Conservation (phyloP, 1,139 yeast genomes). For the Yamadazyma atmosphaerica region DNA sequence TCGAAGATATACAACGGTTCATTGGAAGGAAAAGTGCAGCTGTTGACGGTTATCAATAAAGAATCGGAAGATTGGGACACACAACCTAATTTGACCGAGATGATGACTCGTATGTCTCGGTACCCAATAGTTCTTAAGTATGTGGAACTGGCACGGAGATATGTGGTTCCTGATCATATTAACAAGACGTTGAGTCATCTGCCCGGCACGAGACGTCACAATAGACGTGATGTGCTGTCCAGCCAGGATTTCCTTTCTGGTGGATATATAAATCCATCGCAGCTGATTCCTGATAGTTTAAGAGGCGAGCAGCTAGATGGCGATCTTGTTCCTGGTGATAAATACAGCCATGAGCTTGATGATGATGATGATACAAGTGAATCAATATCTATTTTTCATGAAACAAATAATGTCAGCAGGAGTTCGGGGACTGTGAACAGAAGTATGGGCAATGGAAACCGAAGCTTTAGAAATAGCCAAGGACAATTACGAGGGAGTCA, state of each 20-base stretch:
- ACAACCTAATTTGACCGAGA: neutral
- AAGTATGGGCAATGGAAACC: too few relatives aligned
- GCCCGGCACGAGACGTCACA: too few relatives aligned
- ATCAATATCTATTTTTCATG: too few relatives aligned
- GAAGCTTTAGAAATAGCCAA: too few relatives aligned
- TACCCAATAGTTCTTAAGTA: neutral
- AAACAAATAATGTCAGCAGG: too few relatives aligned
- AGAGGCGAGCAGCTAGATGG: conserved; percentile 4
- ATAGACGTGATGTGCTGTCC: too few relatives aligned
- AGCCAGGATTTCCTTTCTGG: too few relatives aligned
- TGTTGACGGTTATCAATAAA: conserved; percentile 5
- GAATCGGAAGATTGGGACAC: conserved; percentile 1
- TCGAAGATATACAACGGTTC: conserved; percentile 6
- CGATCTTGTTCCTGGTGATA: conserved; percentile 18
- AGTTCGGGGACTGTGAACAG: too few relatives aligned
- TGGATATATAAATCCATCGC: too few relatives aligned
- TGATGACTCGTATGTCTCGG: conserved; percentile 1
- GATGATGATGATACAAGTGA: conserved; percentile 6
- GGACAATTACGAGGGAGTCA: too few relatives aligned
- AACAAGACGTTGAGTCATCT: too few relatives aligned
- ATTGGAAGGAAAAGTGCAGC: conserved; percentile 10
- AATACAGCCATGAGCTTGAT: conserved; percentile 16
- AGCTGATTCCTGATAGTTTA: conserved; percentile 1
- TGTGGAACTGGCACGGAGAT: neutral
- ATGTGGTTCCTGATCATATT: too few relatives aligned